These are phyloP conservation scores for Apophysomyces elegans DNA, from an alignment of 371 early-diverging fungal species.

Conservation along the genomic window DNA sequence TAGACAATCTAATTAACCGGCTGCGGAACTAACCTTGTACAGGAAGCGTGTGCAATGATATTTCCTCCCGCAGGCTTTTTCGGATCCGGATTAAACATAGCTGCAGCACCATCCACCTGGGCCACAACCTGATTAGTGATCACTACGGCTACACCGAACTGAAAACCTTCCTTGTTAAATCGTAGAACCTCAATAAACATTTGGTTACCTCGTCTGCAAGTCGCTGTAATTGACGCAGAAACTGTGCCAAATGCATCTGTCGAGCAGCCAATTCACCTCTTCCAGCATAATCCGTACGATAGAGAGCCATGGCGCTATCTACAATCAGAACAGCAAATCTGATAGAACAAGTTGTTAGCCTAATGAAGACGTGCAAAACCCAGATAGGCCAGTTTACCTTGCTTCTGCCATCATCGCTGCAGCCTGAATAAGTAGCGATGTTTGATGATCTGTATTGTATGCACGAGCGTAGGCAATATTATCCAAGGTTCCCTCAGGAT, in stretches of 20 bases:
- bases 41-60: constrained; percentile 98
- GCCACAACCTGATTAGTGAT: constrained; percentile 99
- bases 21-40: constrained; percentile 39
- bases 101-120: constrained; percentile 92
- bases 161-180: background rate
- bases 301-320: constrained; percentile 97
- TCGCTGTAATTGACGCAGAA: constrained; percentile 88
- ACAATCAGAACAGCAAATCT: constrained; percentile 91
- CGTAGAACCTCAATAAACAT: background rate
- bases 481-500: constrained; percentile 90
- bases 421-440: constrained; percentile 89
- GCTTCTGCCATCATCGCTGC: constrained; percentile 97
- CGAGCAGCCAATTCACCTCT: constrained; percentile 98
- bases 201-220: constrained; percentile 93
- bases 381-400: constrained; percentile 22
- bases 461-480: constrained; percentile 98
- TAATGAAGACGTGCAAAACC: background rate
- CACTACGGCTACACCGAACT: constrained; percentile 63
- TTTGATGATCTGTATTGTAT: constrained; percentile 98
- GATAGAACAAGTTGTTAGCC: background rate
- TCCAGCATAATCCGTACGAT: constrained; percentile 98
- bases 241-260: constrained; percentile 97
- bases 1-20: background rate
- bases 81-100: constrained; percentile 93
- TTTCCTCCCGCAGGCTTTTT: constrained; percentile 99